Base-by-base conservation (phyloP, 306 rosid genomes). In the Rosa chinensis region DNA sequence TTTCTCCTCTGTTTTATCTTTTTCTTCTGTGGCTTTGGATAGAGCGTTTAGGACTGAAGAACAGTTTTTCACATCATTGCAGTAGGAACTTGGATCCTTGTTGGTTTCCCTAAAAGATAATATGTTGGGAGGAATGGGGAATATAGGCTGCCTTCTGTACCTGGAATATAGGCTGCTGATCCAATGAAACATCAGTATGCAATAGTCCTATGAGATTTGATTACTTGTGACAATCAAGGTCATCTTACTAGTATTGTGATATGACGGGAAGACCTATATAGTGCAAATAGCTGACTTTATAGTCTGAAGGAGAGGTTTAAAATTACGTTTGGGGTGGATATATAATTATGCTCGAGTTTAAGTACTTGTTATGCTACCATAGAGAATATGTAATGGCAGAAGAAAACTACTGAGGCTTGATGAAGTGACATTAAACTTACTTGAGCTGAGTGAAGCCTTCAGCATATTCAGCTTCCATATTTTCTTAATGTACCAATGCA, bases 111-210 rank as follows among this genome's bases (percentile, higher is more conserved):
- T 4, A 32, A 50, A 28, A 49, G 9, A 35, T 10, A 25, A 35
- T 12, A 18, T 49, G 32, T 12, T 61, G 16, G 67, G 16, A 61
- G 17, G 45, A 55, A 47, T 23, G 43, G 43, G 28, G 43, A 16
- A 72, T 72, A 72, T 72, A 48, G 44, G 20, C 35, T 48, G 23
- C 25, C 23, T 48, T 71, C 23, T 71, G 59, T 16, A 71, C 61
- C 75, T 50, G 16, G 10, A 47, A 48, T 71, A 5, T 48, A 42
- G 16, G 63, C 25, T 52, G 21, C 58, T 52, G 58, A 17, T 50
- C 9, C 5, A 52, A 52, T 6, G 1, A 43, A 53, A 53, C 59
- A 53, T 53, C 59, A 53, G 23, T 18, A 5, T 52, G 8, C 58
- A 17, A 5, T 49, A 52, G 58, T 52, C 58, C 16, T 52, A 16